phyloP scores from a whole-genome alignment of 495 filamentous ascomycete genomes.

The Copromyces sp. region DNA sequence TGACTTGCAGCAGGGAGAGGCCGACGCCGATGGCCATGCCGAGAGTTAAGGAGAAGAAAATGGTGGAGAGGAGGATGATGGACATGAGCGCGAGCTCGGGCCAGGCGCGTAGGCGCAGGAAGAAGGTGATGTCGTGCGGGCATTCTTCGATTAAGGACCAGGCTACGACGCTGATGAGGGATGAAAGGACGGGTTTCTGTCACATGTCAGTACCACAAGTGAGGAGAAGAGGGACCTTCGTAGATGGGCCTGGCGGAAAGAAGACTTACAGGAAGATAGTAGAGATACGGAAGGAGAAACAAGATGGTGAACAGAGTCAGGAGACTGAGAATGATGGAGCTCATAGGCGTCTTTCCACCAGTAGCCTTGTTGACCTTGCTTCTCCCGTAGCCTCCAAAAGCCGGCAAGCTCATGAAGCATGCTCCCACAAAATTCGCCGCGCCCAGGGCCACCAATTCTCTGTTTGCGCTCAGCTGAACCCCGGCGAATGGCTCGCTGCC shows the following conservation, averaged over 20 bases:
- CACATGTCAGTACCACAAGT: constrained; percentile 14
- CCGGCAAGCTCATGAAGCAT: constrained; percentile 82
- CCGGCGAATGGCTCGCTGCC: constrained; percentile 52
- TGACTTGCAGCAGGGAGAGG: constrained; percentile 76
- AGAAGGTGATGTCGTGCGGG: constrained; percentile 84
- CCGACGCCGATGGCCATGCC: constrained; percentile 88
- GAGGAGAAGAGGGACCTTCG: background rate
- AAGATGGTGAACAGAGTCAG: constrained; percentile 73
- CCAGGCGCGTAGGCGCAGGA: constrained; percentile 74
- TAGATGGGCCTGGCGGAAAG: background rate
- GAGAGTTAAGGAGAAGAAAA: constrained; percentile 78
- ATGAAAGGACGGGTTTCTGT: constrained; percentile 84
- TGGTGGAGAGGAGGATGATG: constrained; percentile 81
- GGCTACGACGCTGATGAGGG: constrained; percentile 93
- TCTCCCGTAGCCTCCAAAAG: constrained; percentile 92
- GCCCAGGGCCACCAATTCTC: constrained; percentile 88
- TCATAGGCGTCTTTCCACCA: constrained; percentile 88
- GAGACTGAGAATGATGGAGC: constrained; percentile 68
- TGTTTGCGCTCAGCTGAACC: constrained; percentile 77
- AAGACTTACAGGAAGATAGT: constrained; percentile 75
- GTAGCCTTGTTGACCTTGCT: constrained; percentile 92
- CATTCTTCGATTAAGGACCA: constrained; percentile 93
- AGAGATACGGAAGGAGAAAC: constrained; percentile 81
- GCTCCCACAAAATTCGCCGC: constrained; percentile 84
- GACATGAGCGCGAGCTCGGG: constrained; percentile 78